Conservation (phyloP, 1,284 basidiomycete genomes). For the Tilletia setariae region DNA sequence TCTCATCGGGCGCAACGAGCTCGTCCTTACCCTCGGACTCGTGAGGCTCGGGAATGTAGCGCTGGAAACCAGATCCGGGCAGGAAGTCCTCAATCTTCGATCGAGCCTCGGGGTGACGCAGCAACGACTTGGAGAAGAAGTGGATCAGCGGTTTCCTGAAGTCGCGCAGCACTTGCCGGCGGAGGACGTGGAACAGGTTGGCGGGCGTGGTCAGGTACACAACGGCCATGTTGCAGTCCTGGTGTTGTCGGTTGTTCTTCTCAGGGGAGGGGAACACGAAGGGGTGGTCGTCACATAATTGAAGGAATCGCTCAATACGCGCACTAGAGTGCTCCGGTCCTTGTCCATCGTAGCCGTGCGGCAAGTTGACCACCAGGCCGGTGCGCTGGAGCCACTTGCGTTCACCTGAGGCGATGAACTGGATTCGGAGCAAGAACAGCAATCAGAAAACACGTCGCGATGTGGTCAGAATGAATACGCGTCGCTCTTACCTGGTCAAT, state of each 20-base stretch:
- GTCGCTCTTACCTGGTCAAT: constrained; percentile 69
- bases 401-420: constrained; percentile 97
- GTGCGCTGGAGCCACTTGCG: constrained; percentile 96
- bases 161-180: constrained; percentile 54
- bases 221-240: constrained; percentile 99
- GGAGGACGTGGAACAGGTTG: constrained; percentile 55
- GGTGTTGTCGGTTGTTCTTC: constrained; percentile 90
- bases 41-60: constrained; percentile 83
- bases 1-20: constrained; percentile 76
- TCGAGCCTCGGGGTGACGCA: constrained; percentile 87
- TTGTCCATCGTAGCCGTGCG: constrained; percentile 96
- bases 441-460: too few relatives aligned
- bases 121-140: constrained; percentile 94
- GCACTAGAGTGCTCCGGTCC: constrained; percentile 98
- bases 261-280: constrained; percentile 81
- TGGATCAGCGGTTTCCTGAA: constrained; percentile 61
- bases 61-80: constrained; percentile 83
- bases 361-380: constrained; percentile 81
- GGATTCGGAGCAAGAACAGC: not conserved
- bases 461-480: too few relatives aligned
- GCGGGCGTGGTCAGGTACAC: constrained; percentile 74
- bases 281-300: constrained; percentile 96
- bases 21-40: constrained; percentile 60
- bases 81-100: constrained; percentile 83
- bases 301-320: constrained; percentile 92